Percentiles rank a stretch among this genome's conserved stretches.
These are phyloP conservation scores for Telopea speciosissima DNA, from an alignment of 177 flowering plant species.

Conservation along the genomic window DNA sequence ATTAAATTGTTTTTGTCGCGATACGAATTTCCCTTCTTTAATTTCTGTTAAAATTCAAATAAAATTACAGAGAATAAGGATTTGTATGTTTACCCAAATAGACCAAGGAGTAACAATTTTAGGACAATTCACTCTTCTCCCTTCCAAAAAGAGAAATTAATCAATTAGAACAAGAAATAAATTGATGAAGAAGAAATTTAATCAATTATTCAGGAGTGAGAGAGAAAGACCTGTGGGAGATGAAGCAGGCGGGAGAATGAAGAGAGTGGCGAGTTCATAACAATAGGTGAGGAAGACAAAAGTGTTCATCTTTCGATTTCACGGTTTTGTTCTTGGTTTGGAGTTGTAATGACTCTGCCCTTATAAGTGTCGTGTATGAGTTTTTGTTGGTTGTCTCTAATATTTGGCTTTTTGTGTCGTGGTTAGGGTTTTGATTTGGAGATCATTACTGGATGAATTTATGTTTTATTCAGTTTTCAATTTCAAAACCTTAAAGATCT, in stretches of 20 bases:
- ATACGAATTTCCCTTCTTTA: too few relatives aligned
- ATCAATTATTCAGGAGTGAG: neutral
- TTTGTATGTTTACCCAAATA: constrained; percentile 30
- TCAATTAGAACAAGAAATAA: too few relatives aligned
- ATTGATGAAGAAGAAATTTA: neutral
- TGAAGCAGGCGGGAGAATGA: constrained; percentile 29
- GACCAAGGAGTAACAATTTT: constrained; percentile 43
- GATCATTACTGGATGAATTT: too few relatives aligned
- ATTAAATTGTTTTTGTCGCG: neutral
- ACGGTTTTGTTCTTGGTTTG: constrained; percentile 25
- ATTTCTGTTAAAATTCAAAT: neutral
- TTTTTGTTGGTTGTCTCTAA: too few relatives aligned
- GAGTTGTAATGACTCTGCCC: too few relatives aligned
- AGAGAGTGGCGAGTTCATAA: constrained; percentile 18
- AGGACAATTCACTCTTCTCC: constrained; percentile 6
- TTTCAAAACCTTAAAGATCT: too few relatives aligned
- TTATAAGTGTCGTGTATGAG: too few relatives aligned
- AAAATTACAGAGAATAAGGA: neutral
- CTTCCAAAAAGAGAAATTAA: too few relatives aligned
- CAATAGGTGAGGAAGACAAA: constrained; percentile 24
- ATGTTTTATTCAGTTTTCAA: too few relatives aligned
- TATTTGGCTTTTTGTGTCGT: too few relatives aligned
- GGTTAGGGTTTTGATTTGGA: too few relatives aligned
- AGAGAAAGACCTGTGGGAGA: constrained; percentile 23
- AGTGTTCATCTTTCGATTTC: constrained; percentile 23